Percentiles rank a stretch among this genome's conserved stretches.
phyloP scores from a whole-genome alignment of 495 filamentous ascomycete species.

The Daldinia grandis region DNA sequence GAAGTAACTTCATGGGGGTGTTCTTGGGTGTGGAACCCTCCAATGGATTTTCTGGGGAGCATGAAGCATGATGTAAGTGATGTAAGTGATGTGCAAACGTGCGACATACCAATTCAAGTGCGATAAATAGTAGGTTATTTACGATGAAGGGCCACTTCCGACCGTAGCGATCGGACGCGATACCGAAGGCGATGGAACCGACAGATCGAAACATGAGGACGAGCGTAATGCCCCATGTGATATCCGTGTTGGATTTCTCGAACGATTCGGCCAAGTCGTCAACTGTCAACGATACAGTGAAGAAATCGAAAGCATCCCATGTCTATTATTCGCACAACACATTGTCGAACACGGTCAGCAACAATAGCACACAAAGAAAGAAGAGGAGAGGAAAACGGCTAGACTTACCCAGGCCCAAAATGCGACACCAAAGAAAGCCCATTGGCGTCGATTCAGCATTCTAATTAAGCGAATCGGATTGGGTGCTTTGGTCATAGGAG shows the following conservation, averaged over 20 bases:
- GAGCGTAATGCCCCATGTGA: slow-evolving; percentile 91
- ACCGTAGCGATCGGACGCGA: slow-evolving; percentile 83
- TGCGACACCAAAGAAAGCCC: slow-evolving; percentile 82
- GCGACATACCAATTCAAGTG: slow-evolving; percentile 69
- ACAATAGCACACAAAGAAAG: background rate
- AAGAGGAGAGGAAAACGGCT: background rate
- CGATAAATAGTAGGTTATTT: slow-evolving; percentile 83
- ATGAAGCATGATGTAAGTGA: slow-evolving; percentile 11
- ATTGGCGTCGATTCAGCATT: slow-evolving; percentile 78
- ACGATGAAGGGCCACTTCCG: slow-evolving; percentile 89
- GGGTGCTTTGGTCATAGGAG: slow-evolving; percentile 77
- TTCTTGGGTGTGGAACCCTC: slow-evolving; percentile 8
- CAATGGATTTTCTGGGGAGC: slow-evolving; percentile 18
- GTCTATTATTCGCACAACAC: slow-evolving; percentile 52
- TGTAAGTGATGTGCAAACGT: background rate
- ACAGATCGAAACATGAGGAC: slow-evolving; percentile 83
- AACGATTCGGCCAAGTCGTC: slow-evolving; percentile 72
- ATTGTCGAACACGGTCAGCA: slow-evolving; percentile 6
- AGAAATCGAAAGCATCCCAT: slow-evolving; percentile 93
- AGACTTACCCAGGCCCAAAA: slow-evolving; percentile 71
- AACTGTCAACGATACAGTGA: slow-evolving; percentile 84
- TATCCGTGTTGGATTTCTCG: slow-evolving; percentile 71
- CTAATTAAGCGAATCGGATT: slow-evolving; percentile 78
- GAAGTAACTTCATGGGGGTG: slow-evolving; percentile 20
- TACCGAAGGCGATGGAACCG: slow-evolving; percentile 76